These are phyloP conservation scores for Penicillium subrubescens DNA, from an alignment of 495 filamentous ascomycete genomes.

Conservation along the genomic window DNA sequence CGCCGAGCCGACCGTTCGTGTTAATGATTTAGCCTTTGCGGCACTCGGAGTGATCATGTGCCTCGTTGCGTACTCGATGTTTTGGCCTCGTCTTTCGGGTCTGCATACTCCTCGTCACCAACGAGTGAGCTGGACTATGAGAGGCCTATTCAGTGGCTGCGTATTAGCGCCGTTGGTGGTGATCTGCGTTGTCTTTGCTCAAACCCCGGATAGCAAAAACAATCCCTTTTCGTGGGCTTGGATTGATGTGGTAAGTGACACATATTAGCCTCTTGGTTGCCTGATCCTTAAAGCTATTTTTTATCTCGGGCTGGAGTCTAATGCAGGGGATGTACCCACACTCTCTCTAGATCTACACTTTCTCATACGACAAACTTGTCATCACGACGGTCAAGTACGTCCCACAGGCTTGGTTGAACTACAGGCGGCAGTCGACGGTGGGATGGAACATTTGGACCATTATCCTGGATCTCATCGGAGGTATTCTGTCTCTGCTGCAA, in stretches of 20 bases:
- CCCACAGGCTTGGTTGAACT: constrained; percentile 84
- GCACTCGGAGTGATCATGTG: constrained; percentile 73
- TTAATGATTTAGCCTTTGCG: constrained; percentile 90
- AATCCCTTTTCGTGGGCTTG: constrained; percentile 64
- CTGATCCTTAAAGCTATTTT: neutral
- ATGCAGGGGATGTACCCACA: constrained; percentile 4
- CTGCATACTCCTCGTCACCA: constrained; percentile 60
- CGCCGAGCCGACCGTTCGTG: constrained; percentile 76
- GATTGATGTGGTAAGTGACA: constrained; percentile 73
- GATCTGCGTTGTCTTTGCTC: constrained; percentile 53
- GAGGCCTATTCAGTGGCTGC: constrained; percentile 67
- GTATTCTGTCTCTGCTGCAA: constrained; percentile 80
- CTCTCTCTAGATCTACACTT: constrained; percentile 65
- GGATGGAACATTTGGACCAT: constrained; percentile 90
- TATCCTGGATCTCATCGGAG: constrained; percentile 80
- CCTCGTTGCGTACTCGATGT: constrained; percentile 69
- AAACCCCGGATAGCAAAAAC: constrained; percentile 54
- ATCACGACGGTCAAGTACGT: constrained; percentile 90
- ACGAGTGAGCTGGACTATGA: constrained; percentile 63
- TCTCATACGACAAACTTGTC: constrained; percentile 86
- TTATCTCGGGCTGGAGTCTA: neutral
- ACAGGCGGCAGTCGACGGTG: constrained; percentile 73
- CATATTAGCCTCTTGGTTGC: neutral
- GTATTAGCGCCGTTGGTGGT: constrained; percentile 59
- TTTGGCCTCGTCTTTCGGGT: constrained; percentile 71